Evolutionary conservation across 306 rosid genomes (phyloP).

Genomic region (Echinosophora koreensis): DNA sequence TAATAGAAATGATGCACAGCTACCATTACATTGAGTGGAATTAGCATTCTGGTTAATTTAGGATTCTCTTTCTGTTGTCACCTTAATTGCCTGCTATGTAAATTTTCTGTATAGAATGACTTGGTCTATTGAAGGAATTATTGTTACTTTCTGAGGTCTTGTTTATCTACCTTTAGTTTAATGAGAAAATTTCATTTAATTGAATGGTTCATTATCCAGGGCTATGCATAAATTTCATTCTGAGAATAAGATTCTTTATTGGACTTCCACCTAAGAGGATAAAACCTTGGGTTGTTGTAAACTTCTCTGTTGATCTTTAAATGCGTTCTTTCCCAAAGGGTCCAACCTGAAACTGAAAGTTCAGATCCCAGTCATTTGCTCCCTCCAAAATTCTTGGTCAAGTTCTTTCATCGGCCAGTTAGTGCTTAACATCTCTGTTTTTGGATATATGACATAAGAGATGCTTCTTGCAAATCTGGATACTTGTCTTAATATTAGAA

Average conservation of each 20-base stretch:
- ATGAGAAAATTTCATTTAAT: conserved; percentile 1
- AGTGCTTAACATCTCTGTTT: too few species aligned
- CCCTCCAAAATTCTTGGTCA: too few species aligned
- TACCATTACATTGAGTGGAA: conserved; percentile 1
- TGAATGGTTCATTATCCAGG: background rate
- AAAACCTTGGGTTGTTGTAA: background rate
- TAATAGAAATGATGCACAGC: background rate
- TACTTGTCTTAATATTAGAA: too few species aligned
- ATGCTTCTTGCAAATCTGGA: too few species aligned
- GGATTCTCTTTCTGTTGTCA: conserved; percentile 2
- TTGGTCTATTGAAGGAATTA: conserved; percentile 12
- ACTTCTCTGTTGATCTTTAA: background rate
- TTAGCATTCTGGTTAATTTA: background rate
- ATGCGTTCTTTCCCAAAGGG: too few species aligned
- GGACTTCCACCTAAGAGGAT: background rate
- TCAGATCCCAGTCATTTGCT: too few species aligned
- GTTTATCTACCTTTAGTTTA: background rate
- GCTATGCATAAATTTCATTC: background rate
- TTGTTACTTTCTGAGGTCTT: background rate
- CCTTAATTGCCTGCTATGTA: background rate
- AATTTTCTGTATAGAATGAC: background rate
- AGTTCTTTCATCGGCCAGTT: too few species aligned
- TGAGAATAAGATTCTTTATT: background rate
- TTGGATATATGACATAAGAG: too few species aligned
- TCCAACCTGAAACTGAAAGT: too few species aligned